Evolutionary conservation across 2,329 filamentous ascomycete species (phyloP).

Genomic region (Pseudogymnoascus sp.): DNA sequence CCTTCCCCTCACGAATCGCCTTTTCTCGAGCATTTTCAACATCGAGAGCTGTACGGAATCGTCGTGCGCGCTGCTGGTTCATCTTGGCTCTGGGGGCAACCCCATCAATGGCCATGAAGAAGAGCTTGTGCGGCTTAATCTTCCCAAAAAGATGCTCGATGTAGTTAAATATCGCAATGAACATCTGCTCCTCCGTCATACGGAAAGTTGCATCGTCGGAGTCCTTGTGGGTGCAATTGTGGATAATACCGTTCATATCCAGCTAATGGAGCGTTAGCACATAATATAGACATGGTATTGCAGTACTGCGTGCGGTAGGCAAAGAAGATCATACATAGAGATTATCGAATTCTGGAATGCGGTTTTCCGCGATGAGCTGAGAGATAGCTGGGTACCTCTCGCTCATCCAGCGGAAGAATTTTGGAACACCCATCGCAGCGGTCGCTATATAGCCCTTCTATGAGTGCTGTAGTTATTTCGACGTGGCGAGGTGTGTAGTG

Average conservation of each 20-base stretch:
- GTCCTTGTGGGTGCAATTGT: conserved; percentile 98
- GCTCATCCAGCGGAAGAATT: conserved; percentile 73
- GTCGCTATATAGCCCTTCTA: conserved; percentile 7
- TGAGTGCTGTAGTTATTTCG: background rate
- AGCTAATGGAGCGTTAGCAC: conserved; percentile 32
- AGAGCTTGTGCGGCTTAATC: conserved; percentile 96
- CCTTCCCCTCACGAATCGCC: conserved; percentile 78
- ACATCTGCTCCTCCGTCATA: conserved; percentile 97
- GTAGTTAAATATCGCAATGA: conserved; percentile 99
- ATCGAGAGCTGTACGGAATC: conserved; percentile 90
- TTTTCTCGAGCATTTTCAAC: conserved; percentile 85
- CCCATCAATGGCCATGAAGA: conserved; percentile 99
- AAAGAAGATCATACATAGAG: conserved; percentile 58
- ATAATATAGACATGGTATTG: background rate
- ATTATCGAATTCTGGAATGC: conserved; percentile 97
- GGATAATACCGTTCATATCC: conserved; percentile 99
- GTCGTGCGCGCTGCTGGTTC: conserved; percentile 95
- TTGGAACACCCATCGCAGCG: conserved; percentile 44
- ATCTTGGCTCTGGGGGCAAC: conserved; percentile 98
- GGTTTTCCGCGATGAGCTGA: conserved; percentile 95
- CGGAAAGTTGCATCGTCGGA: conserved; percentile 85
- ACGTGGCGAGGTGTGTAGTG: background rate
- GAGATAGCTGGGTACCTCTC: conserved; percentile 98
- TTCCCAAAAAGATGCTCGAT: conserved; percentile 98
- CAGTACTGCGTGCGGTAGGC: conserved; percentile 9